A percentile compares a stretch with the other conserved stretches of the same genome.
These are phyloP conservation scores for Plenodomus lindquistii DNA, from an alignment of 2,329 filamentous ascomycete genomes.

Conservation along the genomic window DNA sequence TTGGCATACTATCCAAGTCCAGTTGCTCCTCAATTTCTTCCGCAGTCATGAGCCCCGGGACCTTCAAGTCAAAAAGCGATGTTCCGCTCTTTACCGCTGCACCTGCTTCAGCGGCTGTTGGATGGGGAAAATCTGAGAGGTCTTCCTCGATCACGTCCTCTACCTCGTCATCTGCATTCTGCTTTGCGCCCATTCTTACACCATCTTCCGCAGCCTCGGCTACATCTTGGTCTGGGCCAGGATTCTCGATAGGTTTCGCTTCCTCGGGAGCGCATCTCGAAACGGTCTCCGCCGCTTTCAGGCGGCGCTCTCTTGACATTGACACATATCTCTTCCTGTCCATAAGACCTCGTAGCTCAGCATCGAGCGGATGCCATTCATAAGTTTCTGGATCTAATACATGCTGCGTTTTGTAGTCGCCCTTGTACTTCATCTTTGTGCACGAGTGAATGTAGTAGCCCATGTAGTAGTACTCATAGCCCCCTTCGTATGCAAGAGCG, in stretches of 20 bases:
- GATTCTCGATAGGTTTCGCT: not conserved
- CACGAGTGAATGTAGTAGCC: conserved; percentile 83
- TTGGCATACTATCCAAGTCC: conserved; percentile 62
- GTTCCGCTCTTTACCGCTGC: conserved; percentile 41
- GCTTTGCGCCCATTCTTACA: too few species aligned
- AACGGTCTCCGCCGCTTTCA: conserved; percentile 19
- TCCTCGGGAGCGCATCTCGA: too few species aligned
- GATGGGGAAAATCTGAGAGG: conserved; percentile 29
- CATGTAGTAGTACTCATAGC: conserved; percentile 80
- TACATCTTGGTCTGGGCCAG: not conserved
- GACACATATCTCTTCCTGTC: conserved; percentile 62
- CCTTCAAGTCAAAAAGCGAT: conserved; percentile 63
- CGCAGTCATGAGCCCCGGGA: conserved; percentile 68
- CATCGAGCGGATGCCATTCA: conserved; percentile 64
- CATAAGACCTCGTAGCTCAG: conserved; percentile 54
- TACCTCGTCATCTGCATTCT: not conserved
- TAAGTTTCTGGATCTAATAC: conserved; percentile 71
- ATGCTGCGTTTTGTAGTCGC: conserved; percentile 74
- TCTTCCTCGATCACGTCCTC: conserved; percentile 14
- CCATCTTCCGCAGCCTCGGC: not conserved
- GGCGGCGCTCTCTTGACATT: conserved; percentile 41
- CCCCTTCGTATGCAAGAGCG: conserved; percentile 67
- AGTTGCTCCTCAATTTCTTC: conserved; percentile 56
- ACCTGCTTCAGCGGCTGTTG: conserved; percentile 34
- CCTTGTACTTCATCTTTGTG: conserved; percentile 84